Conservation (phyloP, 2,329 filamentous ascomycete genomes). For the Penicillium verrucosum region DNA sequence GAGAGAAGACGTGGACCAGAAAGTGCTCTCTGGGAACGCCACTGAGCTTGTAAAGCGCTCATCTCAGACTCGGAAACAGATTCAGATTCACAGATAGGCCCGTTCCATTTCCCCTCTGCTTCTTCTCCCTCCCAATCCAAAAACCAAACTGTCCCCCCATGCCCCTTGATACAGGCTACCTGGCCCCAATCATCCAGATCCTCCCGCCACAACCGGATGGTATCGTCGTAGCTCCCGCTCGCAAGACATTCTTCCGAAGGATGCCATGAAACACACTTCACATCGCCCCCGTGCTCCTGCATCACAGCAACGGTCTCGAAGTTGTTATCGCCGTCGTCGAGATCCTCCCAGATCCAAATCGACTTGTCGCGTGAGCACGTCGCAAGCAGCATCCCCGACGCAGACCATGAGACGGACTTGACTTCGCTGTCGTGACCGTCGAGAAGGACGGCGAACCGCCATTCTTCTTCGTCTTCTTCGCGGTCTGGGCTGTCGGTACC, state of each 20-base stretch:
- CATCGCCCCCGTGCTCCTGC: constrained; percentile 90
- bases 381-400: constrained; percentile 73
- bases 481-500: constrained; percentile 45
- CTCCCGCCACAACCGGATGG: constrained; percentile 82
- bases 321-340: constrained; percentile 80
- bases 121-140: constrained; percentile 62
- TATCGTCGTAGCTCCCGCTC: constrained; percentile 92
- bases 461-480: constrained; percentile 70
- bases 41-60: constrained; percentile 16
- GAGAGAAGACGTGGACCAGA: constrained; percentile 64
- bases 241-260: constrained; percentile 76
- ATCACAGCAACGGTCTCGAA: constrained; percentile 95
- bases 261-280: constrained; percentile 93
- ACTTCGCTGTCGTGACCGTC: constrained; percentile 96
- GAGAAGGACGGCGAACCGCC: constrained; percentile 86
- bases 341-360: constrained; percentile 98
- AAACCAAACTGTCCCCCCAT: constrained; percentile 85
- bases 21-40: constrained; percentile 30
- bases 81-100: not conserved
- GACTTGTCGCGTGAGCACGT: constrained; percentile 91
- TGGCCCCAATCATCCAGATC: constrained; percentile 94
- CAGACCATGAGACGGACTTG: constrained; percentile 67
- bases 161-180: constrained; percentile 74
- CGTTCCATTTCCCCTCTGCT: not conserved
- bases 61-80: not conserved